These are phyloP conservation scores for Tricholoma sp. DNA, from an alignment of 768 basidiomycete species.

Conservation along the genomic window DNA sequence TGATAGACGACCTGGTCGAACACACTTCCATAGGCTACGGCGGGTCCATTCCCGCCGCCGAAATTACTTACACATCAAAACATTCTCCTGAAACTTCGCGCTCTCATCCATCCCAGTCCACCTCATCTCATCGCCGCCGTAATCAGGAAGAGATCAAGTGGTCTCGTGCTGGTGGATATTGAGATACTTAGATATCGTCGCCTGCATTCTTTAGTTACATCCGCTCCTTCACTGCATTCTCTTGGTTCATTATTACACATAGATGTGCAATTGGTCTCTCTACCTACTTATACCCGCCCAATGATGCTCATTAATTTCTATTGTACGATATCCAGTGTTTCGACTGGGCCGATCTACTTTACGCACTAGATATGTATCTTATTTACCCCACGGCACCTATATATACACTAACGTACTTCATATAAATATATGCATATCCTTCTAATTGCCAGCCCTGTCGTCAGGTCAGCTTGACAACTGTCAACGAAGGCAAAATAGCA, in stretches of 20 bases:
- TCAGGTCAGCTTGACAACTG: neutral
- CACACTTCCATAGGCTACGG: slow-evolving; percentile 28
- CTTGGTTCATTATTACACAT: slow-evolving; percentile 35
- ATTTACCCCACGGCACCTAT: slow-evolving; percentile 14
- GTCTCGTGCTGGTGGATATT: slow-evolving; percentile 38
- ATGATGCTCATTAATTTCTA: slow-evolving; percentile 28
- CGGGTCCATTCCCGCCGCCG: slow-evolving; percentile 26
- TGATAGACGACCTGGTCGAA: slow-evolving; percentile 33
- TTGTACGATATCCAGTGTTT: slow-evolving; percentile 23
- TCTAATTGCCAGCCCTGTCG: no score
- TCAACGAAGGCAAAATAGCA: neutral
- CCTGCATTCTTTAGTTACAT: slow-evolving; percentile 28
- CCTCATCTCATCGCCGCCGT: slow-evolving; percentile 42
- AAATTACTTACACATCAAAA: slow-evolving; percentile 34
- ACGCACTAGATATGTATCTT: slow-evolving; percentile 14
- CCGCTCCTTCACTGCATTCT: slow-evolving; percentile 35
- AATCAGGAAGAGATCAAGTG: slow-evolving; percentile 41
- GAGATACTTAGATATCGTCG: slow-evolving; percentile 26
- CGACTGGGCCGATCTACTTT: slow-evolving; percentile 18
- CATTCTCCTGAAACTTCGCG: slow-evolving; percentile 36
- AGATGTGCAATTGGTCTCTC: slow-evolving; percentile 28
- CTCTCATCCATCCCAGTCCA: slow-evolving; percentile 26
- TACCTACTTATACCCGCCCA: slow-evolving; percentile 17
- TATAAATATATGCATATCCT: slow-evolving; percentile 14
- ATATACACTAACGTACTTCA: slow-evolving; percentile 14